phyloP scores from a whole-genome alignment of 148 eudicot genomes.

The Vaccinium vitisidaea region DNA sequence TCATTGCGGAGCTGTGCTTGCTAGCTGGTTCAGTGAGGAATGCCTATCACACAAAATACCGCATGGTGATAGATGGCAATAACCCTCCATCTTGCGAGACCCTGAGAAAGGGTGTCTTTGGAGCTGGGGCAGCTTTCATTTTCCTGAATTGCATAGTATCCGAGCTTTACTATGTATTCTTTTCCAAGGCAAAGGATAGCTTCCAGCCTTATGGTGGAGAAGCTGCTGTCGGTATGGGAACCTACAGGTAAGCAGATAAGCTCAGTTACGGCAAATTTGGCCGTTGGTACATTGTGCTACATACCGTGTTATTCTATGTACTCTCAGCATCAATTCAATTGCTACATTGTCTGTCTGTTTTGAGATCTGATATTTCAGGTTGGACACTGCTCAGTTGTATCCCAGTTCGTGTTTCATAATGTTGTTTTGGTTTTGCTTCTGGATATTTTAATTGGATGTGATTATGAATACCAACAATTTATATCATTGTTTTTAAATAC shows the following conservation, averaged over 20 bases:
- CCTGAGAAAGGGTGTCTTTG: conserved; percentile 90
- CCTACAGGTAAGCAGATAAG: conserved; percentile 49
- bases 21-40: conserved; percentile 67
- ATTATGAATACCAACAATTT: no score
- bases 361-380: background rate
- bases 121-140: conserved; percentile 84
- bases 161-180: conserved; percentile 62
- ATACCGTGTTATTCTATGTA: background rate
- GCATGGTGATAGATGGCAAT: conserved; percentile 35
- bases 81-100: conserved; percentile 68
- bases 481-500: background rate
- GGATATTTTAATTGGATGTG: background rate
- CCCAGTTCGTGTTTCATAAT: background rate
- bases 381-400: background rate
- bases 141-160: conserved; percentile 71
- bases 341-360: background rate
- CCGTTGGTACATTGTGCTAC: background rate
- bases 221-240: conserved; percentile 47
- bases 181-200: conserved; percentile 52
- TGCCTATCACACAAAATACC: conserved; percentile 62
- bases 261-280: background rate
- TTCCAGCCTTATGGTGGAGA: conserved; percentile 52
- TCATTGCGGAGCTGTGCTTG: conserved; percentile 44
- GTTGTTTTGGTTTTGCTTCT: background rate
- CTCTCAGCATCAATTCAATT: background rate